Evolutionary conservation across 768 basidiomycete species (phyloP), one percentile per base, ranked within the genome.

Genomic region (Sistotremastrum suecicum): DNA sequence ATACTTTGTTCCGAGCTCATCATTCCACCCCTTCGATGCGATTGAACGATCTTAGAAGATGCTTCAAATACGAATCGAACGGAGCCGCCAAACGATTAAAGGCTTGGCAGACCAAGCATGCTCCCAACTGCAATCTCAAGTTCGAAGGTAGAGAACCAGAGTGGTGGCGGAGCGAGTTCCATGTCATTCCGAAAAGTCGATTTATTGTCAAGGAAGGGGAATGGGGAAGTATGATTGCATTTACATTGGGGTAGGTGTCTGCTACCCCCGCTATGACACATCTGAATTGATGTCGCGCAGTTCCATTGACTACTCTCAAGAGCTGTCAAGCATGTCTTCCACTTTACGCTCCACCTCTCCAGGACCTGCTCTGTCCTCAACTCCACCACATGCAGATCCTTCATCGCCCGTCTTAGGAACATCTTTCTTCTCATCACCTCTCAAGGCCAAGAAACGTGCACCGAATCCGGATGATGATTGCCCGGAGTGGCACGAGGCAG

Each of bases 141-240:
- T 41, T 66, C 42, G 49, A 55, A 28, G 58, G 56, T 7, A 52
- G 56, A n/a, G 74, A 78, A 47, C 81, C 81, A 1, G 71, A 67
- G 33, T 86, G 82, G 82, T 83, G 79, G 80, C 59, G 55, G 10
- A 62, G 60, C 12, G 69, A 68, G 6, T 77, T 67, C 55, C 78
- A 85, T 63, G 74, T 71, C 33, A 64, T 81, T 11, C 80, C 82
- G n/a, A 74, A 75, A 3, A 71, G 76, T 5, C 78, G 74, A 54
- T 67, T 83, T 4, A 69, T 83, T 48, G 72, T 84, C 6, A 59
- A 73, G 42, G 83, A 85, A 55, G 68, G 73, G 54, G 81, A 83
- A 58, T 80, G 77, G 80, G 80, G 81, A 5, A 83, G 80, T 57
- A 75, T 86, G 41, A 84, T 84, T 51, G 77, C 83, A 5, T 83